These are phyloP conservation scores for Starmerella riodocensis DNA, from an alignment of 805 yeast genomes.

Conservation along the genomic window DNA sequence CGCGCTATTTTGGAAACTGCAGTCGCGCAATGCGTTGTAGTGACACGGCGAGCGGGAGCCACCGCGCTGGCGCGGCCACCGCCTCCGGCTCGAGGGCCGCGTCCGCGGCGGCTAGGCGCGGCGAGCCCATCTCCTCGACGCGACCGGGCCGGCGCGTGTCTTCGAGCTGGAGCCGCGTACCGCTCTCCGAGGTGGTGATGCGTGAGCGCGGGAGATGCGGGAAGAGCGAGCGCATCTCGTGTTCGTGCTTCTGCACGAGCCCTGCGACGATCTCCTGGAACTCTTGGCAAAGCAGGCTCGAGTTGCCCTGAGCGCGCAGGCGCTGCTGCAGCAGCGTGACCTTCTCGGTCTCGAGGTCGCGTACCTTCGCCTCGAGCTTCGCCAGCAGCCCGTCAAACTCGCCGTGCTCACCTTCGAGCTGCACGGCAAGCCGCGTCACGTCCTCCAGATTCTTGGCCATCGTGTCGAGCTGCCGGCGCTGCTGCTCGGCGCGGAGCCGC, in stretches of 20 bases:
- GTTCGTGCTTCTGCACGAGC: slow-evolving; percentile 22
- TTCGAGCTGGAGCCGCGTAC: too few species aligned
- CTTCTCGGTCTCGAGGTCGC: slow-evolving; percentile 20
- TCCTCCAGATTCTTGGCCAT: slow-evolving; percentile 27
- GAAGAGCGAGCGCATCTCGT: slow-evolving; percentile 20
- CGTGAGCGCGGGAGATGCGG: slow-evolving; percentile 3
- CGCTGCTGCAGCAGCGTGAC: slow-evolving; percentile 13
- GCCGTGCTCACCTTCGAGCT: slow-evolving; percentile 25
- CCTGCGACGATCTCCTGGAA: slow-evolving; percentile 26
- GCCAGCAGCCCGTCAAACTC: slow-evolving; percentile 13
- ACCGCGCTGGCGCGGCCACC: background rate
- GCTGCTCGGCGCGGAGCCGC: slow-evolving; percentile 23
- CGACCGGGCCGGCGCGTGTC: too few species aligned
- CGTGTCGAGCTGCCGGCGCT: slow-evolving; percentile 25
- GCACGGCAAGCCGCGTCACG: slow-evolving; percentile 29
- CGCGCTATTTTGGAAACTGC: too few species aligned
- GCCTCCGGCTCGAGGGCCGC: background rate
- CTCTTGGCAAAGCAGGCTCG: slow-evolving; percentile 26
- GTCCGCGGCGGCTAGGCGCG: background rate
- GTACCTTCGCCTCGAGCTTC: slow-evolving; percentile 22
- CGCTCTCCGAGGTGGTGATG: background rate
- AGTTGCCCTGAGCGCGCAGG: slow-evolving; percentile 16
- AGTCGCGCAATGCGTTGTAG: too few species aligned
- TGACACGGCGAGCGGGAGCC: background rate
- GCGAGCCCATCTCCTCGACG: too few species aligned